Base-by-base conservation (phyloP, 306 rosid species). In the peach (Prunus persica) region DNA sequence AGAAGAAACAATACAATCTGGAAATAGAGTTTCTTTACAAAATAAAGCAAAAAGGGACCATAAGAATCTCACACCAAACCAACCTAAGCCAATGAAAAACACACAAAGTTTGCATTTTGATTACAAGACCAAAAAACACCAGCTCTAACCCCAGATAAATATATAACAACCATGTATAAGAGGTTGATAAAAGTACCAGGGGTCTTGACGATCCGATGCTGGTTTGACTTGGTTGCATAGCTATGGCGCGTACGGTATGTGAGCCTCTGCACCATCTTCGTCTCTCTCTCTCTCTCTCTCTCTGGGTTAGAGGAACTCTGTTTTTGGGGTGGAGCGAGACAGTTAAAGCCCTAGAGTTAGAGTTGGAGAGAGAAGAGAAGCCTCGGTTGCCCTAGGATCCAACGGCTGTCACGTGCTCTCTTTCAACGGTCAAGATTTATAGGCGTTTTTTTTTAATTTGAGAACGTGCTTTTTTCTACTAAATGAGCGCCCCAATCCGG, bases 181-280 rank as follows among this genome's bases (percentile, higher is more conserved):
- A 38, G 45, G n/a, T 12, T 10, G 3, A 14, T 34, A 22, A 14
- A 22, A 10, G 63, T 67, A 66, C 73, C 74, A 0, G 80, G 80
- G 14, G 80, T 67, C 43, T 76, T 76, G 55, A 76, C 80, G 60
- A 66, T 56, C 57, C 80, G 65, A 63, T 76, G 80, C 30, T 76
- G 73, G 51, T 76, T 76, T 12, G 80, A 76, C 57, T 65, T 76
- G 74, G 73, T 65, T 4, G 80, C 80, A 43, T 67, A 76, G 80
- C 74, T 76, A 19, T 76, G 80, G 46, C 73, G 72, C 66, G 73
- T 20, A 18, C 80, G 72, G 73, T 76, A 76, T 2, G 74, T 67
- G 3, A 76, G 80, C 49, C 80, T 65, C 66, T 76, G 74, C 70
- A 61, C 72, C 71, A 75, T 75, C 67, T 45, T 62, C 16, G n/a